Evolutionary conservation across 192 early-diverging fungal genomes (phyloP), one percentile per base, ranked within the genome.

Genomic region (Phlyctochytrium arcticum): DNA sequence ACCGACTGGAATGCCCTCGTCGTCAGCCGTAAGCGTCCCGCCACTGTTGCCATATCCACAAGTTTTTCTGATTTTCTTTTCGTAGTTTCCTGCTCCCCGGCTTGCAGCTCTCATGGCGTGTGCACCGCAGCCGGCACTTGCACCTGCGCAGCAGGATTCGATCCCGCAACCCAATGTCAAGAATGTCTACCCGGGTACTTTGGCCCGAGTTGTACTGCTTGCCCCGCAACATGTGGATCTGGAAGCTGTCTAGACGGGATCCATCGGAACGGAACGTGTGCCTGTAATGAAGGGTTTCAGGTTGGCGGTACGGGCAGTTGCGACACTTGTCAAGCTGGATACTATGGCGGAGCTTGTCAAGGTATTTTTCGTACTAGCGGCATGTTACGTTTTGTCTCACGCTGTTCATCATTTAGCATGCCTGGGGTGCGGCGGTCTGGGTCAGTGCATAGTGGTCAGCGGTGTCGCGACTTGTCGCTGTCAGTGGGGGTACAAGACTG

Each of bases 181-280:
- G 61, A 63, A 34, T 63, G 61, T 34, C 21, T 24, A 8, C 29
- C 61, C 17, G 49, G 49, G 17, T 23, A 36, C 26, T 63, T 23
- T 17, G 61, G 61, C 21, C 49, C 61, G 34, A 34, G 12, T n/a
- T 63, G 61, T 37, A 26, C 19, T 8, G n/a, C 9, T 4, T 63
- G 61, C 50, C 27, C 6, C 48, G 58, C 48, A 37, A 27, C 29
- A 6, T 48, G 48, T 24, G 39, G 39, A 44, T 0, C 33, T 5
- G 23, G 48, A 19, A 37, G 15, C 31, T 63, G 61, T 35, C 49
- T 51, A 21, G 49, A 36, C 35, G 61, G 61, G 29, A 63, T 63
- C 32, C 49, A 63, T 30, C 48, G 61, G 6, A 63, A 63, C 37
- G 61, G 61, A 27, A 63, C 61, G 10, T 63, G 61, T 35, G 36